Evolutionary conservation across 139 green algal species (phyloP).

Genomic region (Chara braunii): DNA sequence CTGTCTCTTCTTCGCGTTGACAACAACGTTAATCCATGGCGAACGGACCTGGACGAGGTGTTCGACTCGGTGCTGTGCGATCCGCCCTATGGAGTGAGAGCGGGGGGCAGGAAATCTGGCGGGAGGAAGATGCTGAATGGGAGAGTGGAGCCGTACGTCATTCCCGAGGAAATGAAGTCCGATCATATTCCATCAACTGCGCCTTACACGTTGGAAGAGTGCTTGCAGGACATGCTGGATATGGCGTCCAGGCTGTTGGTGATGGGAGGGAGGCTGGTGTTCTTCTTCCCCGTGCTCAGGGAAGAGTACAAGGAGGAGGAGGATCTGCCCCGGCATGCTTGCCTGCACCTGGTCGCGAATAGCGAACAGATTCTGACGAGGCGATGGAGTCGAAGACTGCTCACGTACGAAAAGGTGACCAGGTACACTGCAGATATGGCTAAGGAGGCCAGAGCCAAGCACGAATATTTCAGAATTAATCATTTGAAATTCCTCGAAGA

Average conservation of each 20-base stretch:
- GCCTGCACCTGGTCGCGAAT: conserved; percentile 52
- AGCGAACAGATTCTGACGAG: conserved; percentile 72
- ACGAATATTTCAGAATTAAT: conserved; percentile 13
- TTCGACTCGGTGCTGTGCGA: conserved; percentile 83
- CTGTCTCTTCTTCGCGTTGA: conserved; percentile 69
- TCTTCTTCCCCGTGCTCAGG: conserved; percentile 32
- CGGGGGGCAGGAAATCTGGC: conserved; percentile 73
- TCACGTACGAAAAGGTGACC: conserved; percentile 46
- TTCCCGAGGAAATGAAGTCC: conserved; percentile 36
- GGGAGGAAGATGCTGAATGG: conserved; percentile 35
- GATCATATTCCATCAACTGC: conserved; percentile 68
- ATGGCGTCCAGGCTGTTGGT: conserved; percentile 61
- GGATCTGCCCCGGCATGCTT: conserved; percentile 60
- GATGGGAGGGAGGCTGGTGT: conserved; percentile 41
- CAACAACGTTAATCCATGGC: conserved; percentile 56
- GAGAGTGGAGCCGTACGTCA: conserved; percentile 6
- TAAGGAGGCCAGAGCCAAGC: background rate
- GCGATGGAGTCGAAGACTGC: conserved; percentile 73
- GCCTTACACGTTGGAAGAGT: conserved; percentile 78
- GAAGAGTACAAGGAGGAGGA: conserved; percentile 55
- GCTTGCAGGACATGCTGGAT: conserved; percentile 81
- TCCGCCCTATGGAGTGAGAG: conserved; percentile 89
- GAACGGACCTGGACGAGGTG: conserved; percentile 43
- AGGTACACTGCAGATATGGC: background rate
- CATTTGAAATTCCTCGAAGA: conserved; percentile 7